Percentiles rank a stretch among this genome's conserved stretches.
Conservation (phyloP, 2,329 filamentous ascomycete species). For the Ophioceras dolichostomum region DNA sequence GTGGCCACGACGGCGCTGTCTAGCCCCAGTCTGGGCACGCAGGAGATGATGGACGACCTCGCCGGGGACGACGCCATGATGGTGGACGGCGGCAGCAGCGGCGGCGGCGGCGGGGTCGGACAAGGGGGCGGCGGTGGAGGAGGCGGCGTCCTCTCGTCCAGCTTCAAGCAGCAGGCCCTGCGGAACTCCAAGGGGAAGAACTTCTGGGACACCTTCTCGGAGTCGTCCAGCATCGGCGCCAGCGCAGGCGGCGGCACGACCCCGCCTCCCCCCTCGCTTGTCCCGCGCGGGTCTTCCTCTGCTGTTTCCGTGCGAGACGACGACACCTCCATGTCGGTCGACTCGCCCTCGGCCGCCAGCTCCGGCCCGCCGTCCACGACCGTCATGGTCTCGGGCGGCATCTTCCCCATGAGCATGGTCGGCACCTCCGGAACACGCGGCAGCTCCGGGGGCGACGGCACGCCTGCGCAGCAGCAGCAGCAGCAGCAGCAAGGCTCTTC, state of each 20-base stretch:
- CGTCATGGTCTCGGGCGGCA: conserved; percentile 14
- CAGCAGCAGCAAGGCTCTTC: conserved; percentile 10
- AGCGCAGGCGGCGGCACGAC: conserved; percentile 16
- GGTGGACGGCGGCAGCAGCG: conserved; percentile 31
- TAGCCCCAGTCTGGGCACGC: conserved; percentile 54
- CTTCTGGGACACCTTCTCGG: conserved; percentile 74
- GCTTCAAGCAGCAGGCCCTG: conserved; percentile 63
- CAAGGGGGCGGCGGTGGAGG: no score
- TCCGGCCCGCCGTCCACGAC: conserved; percentile 6
- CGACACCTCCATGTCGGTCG: conserved; percentile 57
- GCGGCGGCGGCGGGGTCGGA: no score
- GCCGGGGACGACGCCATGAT: conserved; percentile 60
- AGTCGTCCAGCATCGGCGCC: conserved; percentile 40
- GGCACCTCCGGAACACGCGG: conserved; percentile 9
- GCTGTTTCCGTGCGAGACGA: conserved; percentile 33
- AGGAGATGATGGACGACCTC: conserved; percentile 34
- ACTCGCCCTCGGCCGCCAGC: conserved; percentile 40
- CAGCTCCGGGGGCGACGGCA: conserved; percentile 21
- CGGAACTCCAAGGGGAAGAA: conserved; percentile 58
- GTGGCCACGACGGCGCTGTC: conserved; percentile 48
- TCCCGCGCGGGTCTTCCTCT: conserved; percentile 46
- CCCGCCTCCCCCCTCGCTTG: conserved; percentile 52
- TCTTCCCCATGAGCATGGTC: conserved; percentile 15
- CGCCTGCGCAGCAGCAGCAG: conserved; percentile 17
- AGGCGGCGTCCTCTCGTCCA: conserved; percentile 40